Conservation (phyloP, 129 eudicot genomes). For the Centrapalus pauciflorus region DNA sequence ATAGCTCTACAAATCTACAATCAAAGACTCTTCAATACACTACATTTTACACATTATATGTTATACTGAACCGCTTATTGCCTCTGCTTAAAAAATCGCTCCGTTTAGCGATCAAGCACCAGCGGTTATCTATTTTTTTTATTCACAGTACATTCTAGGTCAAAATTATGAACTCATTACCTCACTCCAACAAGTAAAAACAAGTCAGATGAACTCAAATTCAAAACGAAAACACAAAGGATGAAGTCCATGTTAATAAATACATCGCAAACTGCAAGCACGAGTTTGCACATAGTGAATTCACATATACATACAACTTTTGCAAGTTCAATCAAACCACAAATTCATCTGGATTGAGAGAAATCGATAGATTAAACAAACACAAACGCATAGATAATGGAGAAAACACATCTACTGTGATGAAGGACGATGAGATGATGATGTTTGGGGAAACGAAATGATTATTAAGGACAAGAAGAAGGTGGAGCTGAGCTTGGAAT, state of each 20-base stretch:
- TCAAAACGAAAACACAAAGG: too few relatives aligned
- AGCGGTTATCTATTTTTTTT: neutral
- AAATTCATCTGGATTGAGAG: neutral
- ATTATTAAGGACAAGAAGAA: neutral
- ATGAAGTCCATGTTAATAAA: too few relatives aligned
- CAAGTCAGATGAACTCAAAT: neutral
- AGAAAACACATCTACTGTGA: constrained; percentile 5
- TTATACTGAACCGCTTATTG: too few relatives aligned
- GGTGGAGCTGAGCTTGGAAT: neutral
- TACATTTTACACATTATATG: neutral
- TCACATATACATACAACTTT: too few relatives aligned
- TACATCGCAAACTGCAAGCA: too few relatives aligned
- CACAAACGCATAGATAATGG: neutral
- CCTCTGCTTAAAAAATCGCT: too few relatives aligned
- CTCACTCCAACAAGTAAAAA: neutral
- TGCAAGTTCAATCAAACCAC: neutral
- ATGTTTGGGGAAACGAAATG: constrained; percentile 15
- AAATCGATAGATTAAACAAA: neutral
- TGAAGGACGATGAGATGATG: constrained; percentile 8
- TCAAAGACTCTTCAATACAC: neutral
- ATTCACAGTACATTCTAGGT: neutral
- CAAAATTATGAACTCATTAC: neutral
- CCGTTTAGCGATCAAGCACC: too few relatives aligned
- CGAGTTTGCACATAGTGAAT: too few relatives aligned
- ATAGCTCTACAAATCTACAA: neutral